Conservation (phyloP, 768 basidiomycete genomes). For the Mycena kentingensis region DNA sequence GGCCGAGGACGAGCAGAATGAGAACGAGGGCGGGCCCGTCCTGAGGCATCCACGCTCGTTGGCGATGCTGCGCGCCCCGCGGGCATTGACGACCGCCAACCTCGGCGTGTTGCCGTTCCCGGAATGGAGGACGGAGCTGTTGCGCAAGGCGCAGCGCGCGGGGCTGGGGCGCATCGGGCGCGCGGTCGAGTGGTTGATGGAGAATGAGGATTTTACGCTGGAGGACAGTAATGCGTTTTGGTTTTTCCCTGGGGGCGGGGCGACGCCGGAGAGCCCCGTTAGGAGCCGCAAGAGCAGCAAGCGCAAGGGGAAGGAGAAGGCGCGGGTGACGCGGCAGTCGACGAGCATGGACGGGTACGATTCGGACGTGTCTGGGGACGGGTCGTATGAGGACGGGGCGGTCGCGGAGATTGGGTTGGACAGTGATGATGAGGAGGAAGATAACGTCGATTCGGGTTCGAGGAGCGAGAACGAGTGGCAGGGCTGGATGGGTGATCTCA, state of each 20-base stretch:
- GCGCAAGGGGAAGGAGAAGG: constrained; percentile 23
- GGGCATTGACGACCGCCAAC: constrained; percentile 20
- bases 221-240: constrained; percentile 5
- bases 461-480: constrained; percentile 64
- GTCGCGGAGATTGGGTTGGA: constrained; percentile 22
- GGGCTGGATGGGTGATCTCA: constrained; percentile 63
- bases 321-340: constrained; percentile 22
- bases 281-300: constrained; percentile 13
- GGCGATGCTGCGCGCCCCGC: constrained; percentile 5
- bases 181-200: constrained; percentile 51
- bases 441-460: constrained; percentile 24
- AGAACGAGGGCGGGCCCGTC: constrained; percentile 4
- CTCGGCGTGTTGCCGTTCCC: constrained; percentile 58
- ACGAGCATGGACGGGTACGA: constrained; percentile 21
- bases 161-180: constrained; percentile 60
- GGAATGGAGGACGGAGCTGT: constrained; percentile 60
- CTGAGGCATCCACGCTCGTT: constrained; percentile 21
- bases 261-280: constrained; percentile 1
- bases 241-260: too few relatives aligned
- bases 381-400: constrained; percentile 9
- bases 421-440: constrained; percentile 41
- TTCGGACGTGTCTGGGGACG: constrained; percentile 20
- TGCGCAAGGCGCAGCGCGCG: constrained; percentile 54
- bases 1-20: constrained; percentile 4
- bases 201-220: constrained; percentile 26